phyloP scores from a whole-genome alignment of 2,329 filamentous ascomycete genomes.

The Aspergillus japonicus region DNA sequence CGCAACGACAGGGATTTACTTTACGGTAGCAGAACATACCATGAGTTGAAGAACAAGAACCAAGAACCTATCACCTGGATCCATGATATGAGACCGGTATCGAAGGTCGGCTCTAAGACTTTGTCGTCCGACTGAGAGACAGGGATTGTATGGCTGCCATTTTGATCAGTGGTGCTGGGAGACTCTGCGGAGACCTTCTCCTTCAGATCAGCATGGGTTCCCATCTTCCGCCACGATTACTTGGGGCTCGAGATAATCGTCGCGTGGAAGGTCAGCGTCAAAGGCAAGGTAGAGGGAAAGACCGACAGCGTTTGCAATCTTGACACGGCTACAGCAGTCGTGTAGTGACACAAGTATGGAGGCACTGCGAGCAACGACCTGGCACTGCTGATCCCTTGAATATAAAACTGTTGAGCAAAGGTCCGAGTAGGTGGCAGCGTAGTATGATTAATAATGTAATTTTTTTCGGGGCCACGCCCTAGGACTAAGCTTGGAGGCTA shows the following conservation, averaged over 20 bases:
- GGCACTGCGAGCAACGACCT: neutral
- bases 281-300: conserved; percentile 1
- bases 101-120: conserved; percentile 27
- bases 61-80: conserved; percentile 48
- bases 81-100: conserved; percentile 44
- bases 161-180: conserved; percentile 14
- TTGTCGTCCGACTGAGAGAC: conserved; percentile 19
- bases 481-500: conserved; percentile 16
- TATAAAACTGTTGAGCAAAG: neutral
- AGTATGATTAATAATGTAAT: conserved; percentile 3
- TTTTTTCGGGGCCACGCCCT: conserved; percentile 1
- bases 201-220: conserved; percentile 26
- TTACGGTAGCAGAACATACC: conserved; percentile 34
- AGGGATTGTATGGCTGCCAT: conserved; percentile 11
- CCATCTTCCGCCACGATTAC: conserved; percentile 14
- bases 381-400: neutral
- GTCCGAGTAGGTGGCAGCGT: neutral
- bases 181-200: conserved; percentile 21
- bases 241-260: neutral
- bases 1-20: neutral
- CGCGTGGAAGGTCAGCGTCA: neutral
- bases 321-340: neutral
- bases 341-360: neutral
- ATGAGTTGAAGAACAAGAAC: conserved; percentile 51
- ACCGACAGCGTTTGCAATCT: conserved; percentile 3